Percentiles rank a stretch among this genome's conserved stretches.
Evolutionary conservation across 2,329 filamentous ascomycete species (phyloP).

Genomic region (Fusarium abutilonis): DNA sequence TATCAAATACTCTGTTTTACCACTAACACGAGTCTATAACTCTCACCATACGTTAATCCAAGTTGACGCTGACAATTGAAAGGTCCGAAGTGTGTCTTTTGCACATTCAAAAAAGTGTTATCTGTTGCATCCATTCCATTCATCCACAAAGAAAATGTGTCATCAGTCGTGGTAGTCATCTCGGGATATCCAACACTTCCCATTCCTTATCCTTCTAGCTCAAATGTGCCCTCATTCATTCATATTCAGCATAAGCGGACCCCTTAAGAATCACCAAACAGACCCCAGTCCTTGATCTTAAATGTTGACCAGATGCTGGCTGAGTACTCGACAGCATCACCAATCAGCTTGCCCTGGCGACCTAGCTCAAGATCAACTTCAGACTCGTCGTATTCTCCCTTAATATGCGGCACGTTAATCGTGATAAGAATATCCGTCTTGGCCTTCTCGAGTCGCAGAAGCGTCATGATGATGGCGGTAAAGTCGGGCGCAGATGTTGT

Average conservation of each 20-base stretch:
- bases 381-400: slow-evolving; percentile 76
- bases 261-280: slow-evolving; percentile 64
- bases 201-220: background rate
- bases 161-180: slow-evolving; percentile 38
- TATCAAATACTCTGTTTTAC: background rate
- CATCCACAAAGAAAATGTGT: slow-evolving; percentile 26
- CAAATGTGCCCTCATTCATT: background rate
- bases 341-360: slow-evolving; percentile 73
- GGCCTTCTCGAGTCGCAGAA: slow-evolving; percentile 79
- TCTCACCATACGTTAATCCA: background rate
- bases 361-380: slow-evolving; percentile 75
- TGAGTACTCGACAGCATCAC: slow-evolving; percentile 73
- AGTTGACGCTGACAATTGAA: background rate
- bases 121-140: background rate
- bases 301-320: slow-evolving; percentile 76
- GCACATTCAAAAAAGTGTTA: background rate
- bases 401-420: slow-evolving; percentile 87
- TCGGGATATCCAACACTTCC: slow-evolving; percentile 14
- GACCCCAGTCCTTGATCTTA: slow-evolving; percentile 80
- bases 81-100: background rate
- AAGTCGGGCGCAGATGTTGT: slow-evolving; percentile 64
- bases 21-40: background rate
- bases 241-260: background rate
- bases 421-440: slow-evolving; percentile 85
- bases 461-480: slow-evolving; percentile 78